Base-by-base conservation (phyloP, 202 grass and related monocot genomes). In the Cymbopogon flexuosus region DNA sequence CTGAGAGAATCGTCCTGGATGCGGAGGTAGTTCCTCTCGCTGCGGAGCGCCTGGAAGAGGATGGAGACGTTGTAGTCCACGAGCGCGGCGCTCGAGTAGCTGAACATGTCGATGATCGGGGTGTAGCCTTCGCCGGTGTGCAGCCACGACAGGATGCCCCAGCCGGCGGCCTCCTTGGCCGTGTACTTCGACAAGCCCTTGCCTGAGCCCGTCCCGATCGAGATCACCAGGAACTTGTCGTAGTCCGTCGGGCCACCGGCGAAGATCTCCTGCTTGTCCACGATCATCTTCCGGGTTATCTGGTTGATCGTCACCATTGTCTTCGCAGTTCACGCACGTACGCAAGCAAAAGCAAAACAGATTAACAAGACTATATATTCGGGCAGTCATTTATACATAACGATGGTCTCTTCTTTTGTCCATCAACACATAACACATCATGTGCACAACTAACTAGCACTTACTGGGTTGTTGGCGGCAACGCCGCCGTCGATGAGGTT, bases 401-500 rank as follows among this genome's bases (percentile, higher is more conserved):
- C 39, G 39, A 40, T 40, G 39, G 1, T 10, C 39, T 40, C 7
- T n/a, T n/a, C n/a, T n/a, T n/a, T n/a, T n/a, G n/a, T 27, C 27
- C 27, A 27, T 27, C 27, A 27, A 27, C 27, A 27, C 56, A 8
- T 24, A 59, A 22, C 5, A 43, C 43, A 46, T 60, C 3, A 60
- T 60, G 22, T 60, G 9, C 57, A 27, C 22, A 60, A 12, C 10
- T 10, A 31, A 12, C 7, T 10, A 10, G 8, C 8, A 51, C 57
- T 19, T 79, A 84, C 81, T 3, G 81, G 76, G 57, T 88, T 88
- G 70, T 88, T 88, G 33, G 76, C 81, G 3, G 85, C 9, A 30
- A 91, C 77, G 29, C 85, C 89, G 24, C 89, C 89, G 46, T 89
- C 90, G 57, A 92, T 37, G 51, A 89, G 90, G 77, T 89, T 85